These are phyloP conservation scores for Blastobotrys ciferrii DNA, from an alignment of 1,139 yeast species.

Conservation along the genomic window DNA sequence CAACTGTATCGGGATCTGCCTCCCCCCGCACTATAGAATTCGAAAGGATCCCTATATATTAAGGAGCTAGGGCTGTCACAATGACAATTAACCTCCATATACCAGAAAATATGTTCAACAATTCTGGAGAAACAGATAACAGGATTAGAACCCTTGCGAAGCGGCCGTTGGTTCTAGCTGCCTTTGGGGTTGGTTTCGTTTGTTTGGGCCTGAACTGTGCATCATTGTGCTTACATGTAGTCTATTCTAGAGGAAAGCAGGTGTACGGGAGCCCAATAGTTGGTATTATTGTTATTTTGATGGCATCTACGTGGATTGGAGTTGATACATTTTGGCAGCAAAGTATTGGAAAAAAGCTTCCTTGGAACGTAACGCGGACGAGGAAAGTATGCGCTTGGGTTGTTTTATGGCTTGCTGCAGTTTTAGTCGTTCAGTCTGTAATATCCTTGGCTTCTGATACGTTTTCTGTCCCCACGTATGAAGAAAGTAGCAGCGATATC, in stretches of 20 bases:
- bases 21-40: no score
- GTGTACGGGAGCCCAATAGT: not conserved
- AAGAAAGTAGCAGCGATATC: no score
- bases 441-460: conserved; percentile 2
- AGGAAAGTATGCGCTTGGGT: not conserved
- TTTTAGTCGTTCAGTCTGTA: not conserved
- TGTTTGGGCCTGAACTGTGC: not conserved
- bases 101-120: no score
- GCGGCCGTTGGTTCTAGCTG: conserved; percentile 2
- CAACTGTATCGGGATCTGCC: no score
- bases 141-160: not conserved
- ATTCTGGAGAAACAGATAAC: no score
- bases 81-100: no score
- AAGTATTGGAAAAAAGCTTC: not conserved
- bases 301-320: not conserved
- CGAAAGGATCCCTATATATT: no score
- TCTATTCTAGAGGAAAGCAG: not conserved
- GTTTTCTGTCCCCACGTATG: not conserved
- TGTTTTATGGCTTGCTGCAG: not conserved
- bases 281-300: not conserved
- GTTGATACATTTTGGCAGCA: not conserved
- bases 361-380: not conserved
- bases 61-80: no score
- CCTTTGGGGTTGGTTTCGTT: not conserved
- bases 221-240: not conserved